A percentile compares a stretch with the other conserved stretches of the same genome.
phyloP scores from a whole-genome alignment of 2,329 filamentous ascomycete genomes.

The Alternaria dauci region DNA sequence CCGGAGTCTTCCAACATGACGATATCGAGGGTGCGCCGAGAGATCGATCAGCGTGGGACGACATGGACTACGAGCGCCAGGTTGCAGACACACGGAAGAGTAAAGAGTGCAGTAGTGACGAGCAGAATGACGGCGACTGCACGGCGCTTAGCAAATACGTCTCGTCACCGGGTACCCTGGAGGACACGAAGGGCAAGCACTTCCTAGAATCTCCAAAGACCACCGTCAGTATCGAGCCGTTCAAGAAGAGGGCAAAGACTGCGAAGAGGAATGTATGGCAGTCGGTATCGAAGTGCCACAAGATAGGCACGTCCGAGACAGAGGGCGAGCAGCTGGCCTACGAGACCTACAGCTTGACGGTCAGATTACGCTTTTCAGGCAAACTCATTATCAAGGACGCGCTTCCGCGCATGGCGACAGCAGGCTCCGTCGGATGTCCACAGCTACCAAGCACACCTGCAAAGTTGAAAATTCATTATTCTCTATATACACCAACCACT shows the following conservation, averaged over 20 bases:
- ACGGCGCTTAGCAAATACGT: background rate
- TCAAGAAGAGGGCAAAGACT: background rate
- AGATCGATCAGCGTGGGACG: constrained; percentile 22
- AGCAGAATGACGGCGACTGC: background rate
- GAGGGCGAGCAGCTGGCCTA: constrained; percentile 5
- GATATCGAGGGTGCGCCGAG: constrained; percentile 20
- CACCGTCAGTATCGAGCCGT: background rate
- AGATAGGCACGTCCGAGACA: background rate
- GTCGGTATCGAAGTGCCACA: constrained; percentile 9
- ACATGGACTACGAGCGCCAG: constrained; percentile 22
- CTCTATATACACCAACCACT: background rate
- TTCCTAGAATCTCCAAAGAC: background rate
- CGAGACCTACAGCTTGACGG: constrained; percentile 11
- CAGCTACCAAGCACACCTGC: background rate
- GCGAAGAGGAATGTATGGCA: constrained; percentile 1
- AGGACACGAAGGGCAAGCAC: background rate
- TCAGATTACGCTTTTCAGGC: constrained; percentile 22
- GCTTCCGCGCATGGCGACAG: background rate
- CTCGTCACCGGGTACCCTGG: background rate
- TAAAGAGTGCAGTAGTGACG: background rate
- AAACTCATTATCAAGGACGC: constrained; percentile 9
- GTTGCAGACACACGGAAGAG: background rate
- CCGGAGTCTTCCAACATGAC: constrained; percentile 22
- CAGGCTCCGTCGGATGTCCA: background rate
- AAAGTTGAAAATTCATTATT: background rate